A percentile compares a stretch with the other conserved stretches of the same genome.
Conservation (phyloP, 208 protist genomes). For the Sergeia podlipaevii region DNA sequence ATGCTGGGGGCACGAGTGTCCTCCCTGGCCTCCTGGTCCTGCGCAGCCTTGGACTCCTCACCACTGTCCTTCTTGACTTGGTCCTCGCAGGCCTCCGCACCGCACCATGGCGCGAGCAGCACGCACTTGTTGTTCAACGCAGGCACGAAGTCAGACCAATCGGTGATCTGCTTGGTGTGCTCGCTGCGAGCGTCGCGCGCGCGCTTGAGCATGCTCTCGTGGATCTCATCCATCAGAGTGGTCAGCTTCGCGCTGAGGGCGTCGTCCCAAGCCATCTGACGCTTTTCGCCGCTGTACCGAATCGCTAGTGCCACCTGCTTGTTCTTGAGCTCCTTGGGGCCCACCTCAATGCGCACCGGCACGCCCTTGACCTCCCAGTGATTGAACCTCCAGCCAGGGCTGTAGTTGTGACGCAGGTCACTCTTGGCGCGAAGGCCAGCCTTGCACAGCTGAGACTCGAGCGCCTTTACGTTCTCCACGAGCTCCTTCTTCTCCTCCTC, state of each 20-base stretch:
- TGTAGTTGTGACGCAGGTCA: conserved; percentile 95
- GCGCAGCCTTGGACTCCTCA: conserved; percentile 71
- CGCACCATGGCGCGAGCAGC: conserved; percentile 92
- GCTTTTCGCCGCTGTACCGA: conserved; percentile 70
- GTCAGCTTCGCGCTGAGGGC: conserved; percentile 21
- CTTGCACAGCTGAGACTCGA: conserved; percentile 58
- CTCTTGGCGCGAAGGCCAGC: conserved; percentile 83
- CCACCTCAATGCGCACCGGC: conserved; percentile 97
- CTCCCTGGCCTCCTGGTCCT: conserved; percentile 48
- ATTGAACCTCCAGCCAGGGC: conserved; percentile 97
- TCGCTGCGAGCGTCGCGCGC: conserved; percentile 49
- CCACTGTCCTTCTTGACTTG: conserved; percentile 93
- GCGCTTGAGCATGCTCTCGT: conserved; percentile 75
- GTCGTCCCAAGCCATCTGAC: conserved; percentile 54
- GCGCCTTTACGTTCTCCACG: conserved; percentile 37
- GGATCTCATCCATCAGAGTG: conserved; percentile 89
- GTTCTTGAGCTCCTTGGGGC: conserved; percentile 94
- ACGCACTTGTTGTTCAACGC: conserved; percentile 89
- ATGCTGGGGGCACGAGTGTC: conserved; percentile 90
- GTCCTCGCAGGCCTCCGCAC: conserved; percentile 89
- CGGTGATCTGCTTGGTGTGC: conserved; percentile 48
- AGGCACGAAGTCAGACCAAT: conserved; percentile 92
- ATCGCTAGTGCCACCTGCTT: conserved; percentile 47
- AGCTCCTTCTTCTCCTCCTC: conserved; percentile 50
- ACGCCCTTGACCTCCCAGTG: conserved; percentile 98